phyloP scores from a whole-genome alignment of 495 filamentous ascomycete species.

The Symbiotaphrina buchneri region DNA sequence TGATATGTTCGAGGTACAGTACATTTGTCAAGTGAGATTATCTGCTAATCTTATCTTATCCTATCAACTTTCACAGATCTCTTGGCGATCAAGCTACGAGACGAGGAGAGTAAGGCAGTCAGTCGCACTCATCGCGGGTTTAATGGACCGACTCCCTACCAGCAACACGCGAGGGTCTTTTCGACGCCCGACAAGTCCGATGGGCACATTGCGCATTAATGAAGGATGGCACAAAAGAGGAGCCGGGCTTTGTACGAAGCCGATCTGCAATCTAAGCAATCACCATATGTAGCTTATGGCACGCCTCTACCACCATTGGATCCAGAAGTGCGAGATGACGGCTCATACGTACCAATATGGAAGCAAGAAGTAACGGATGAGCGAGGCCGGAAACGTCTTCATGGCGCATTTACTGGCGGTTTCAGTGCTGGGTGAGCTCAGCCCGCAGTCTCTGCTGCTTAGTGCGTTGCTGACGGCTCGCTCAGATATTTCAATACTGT shows the following conservation, averaged over 20 bases:
- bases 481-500: conserved; percentile 89
- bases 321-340: conserved; percentile 63
- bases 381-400: conserved; percentile 69
- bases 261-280: conserved; percentile 47
- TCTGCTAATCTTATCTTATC: too few species aligned
- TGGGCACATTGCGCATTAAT: too few species aligned
- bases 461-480: conserved; percentile 11
- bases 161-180: too few species aligned
- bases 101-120: too few species aligned
- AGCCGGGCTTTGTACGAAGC: conserved; percentile 56
- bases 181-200: too few species aligned
- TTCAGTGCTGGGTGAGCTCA: conserved; percentile 72
- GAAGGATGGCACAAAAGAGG: conserved; percentile 52
- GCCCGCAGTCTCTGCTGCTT: too few species aligned
- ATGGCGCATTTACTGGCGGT: conserved; percentile 92
- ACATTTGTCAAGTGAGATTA: too few species aligned
- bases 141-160: too few species aligned
- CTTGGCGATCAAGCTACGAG: too few species aligned
- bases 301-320: conserved; percentile 71
- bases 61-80: too few species aligned
- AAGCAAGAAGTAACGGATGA: conserved; percentile 96
- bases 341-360: conserved; percentile 84
- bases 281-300: conserved; percentile 65
- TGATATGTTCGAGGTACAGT: too few species aligned
- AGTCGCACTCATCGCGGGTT: too few species aligned